Evolutionary conservation across 176 grass and related monocot species (phyloP).

Genomic region (Oryza punctata): DNA sequence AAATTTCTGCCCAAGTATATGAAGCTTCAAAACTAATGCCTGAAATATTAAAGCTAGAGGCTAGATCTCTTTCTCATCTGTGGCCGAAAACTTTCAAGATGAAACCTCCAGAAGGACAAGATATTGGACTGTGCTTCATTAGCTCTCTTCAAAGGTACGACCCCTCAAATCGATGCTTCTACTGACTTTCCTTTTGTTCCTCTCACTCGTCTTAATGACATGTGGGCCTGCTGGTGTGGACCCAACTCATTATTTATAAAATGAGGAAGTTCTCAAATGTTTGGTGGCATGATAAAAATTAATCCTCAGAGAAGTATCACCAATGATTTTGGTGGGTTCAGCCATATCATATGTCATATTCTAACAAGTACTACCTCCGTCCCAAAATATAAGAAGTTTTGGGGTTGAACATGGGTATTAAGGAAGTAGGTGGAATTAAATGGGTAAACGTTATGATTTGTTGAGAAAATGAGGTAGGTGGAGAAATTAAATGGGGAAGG

Average conservation of each 20-base stretch:
- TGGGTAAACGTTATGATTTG: no score
- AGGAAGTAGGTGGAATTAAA: no score
- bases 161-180: slow-evolving; percentile 16
- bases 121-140: slow-evolving; percentile 75
- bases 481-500: no score
- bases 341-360: not conserved
- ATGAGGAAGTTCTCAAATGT: not conserved
- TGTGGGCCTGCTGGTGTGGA: not conserved
- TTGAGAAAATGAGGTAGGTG: no score
- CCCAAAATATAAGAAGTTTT: no score
- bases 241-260: not conserved
- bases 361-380: not conserved
- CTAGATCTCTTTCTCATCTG: slow-evolving; percentile 40
- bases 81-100: slow-evolving; percentile 73
- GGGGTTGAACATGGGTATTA: no score
- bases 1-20: slow-evolving; percentile 46
- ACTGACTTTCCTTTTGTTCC: not conserved
- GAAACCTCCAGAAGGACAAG: slow-evolving; percentile 44
- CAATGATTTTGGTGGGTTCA: not conserved
- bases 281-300: not conserved
- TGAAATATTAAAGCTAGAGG: slow-evolving; percentile 62
- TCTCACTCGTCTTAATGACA: not conserved
- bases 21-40: slow-evolving; percentile 63
- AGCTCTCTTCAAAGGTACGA: slow-evolving; percentile 48
- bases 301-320: not conserved